These are phyloP conservation scores for Plenodomus biglobosus DNA, from an alignment of 2,329 filamentous ascomycete species.

Conservation along the genomic window DNA sequence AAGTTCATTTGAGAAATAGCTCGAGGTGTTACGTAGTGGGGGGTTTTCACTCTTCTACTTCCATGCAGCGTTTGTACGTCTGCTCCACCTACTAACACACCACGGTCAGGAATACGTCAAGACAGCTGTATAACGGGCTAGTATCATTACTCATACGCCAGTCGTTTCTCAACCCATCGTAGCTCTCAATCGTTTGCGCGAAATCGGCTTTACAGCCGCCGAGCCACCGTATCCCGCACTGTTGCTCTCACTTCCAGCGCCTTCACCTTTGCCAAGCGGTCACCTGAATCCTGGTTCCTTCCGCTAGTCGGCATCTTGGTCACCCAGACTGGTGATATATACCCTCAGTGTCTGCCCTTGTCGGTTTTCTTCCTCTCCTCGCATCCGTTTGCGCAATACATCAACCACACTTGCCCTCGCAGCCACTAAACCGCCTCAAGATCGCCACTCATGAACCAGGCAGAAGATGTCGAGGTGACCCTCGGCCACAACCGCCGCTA, in stretches of 20 bases:
- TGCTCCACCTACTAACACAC: no score
- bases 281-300: neutral
- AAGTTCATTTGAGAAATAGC: no score
- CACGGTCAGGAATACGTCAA: no score
- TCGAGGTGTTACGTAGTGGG: no score
- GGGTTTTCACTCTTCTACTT: no score
- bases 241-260: neutral
- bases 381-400: neutral
- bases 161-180: no score
- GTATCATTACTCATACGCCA: no score
- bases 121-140: no score
- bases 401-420: neutral
- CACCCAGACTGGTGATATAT: neutral
- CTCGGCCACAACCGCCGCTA: conserved; percentile 34
- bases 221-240: neutral
- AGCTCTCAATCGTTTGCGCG: no score
- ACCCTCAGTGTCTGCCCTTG: neutral
- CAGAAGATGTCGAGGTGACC: conserved; percentile 40
- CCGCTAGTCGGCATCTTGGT: neutral
- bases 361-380: neutral
- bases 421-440: conserved; percentile 1
- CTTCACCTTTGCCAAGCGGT: neutral
- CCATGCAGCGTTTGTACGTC: no score
- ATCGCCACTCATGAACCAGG: conserved; percentile 30
- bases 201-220: no score